Evolutionary conservation across 495 filamentous ascomycete genomes (phyloP), one percentile per base, ranked within the genome.

Genomic region (Massariosphaeria phaeospora): DNA sequence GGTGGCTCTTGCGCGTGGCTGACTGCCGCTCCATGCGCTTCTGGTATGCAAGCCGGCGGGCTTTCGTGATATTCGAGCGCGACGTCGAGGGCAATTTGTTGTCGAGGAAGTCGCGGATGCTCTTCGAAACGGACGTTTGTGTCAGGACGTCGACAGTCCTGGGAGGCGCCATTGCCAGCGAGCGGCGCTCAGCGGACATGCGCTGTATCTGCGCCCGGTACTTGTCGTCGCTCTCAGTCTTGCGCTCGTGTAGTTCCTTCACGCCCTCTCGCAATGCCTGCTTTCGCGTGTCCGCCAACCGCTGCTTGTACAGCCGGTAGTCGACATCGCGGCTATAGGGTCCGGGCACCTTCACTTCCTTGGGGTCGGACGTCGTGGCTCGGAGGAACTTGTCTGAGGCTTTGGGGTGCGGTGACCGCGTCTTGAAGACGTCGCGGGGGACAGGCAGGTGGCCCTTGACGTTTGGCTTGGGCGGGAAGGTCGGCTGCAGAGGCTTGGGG

Each of bases 381-480:
- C 67, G 67, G 46, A 84, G 62, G 67, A 83, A 86, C 52, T 70
- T 67, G 29, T 73, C 59, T 29, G 74, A 70, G 26, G 78, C 72
- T 66, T 84, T 83, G 59, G 81, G 71, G 61, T 50, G 69, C 67
- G 31, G 71, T 67, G 57, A 60, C 0, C 75, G 75, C 66, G 46
- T 57, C 30, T 61, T 55, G 57, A 89, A 88, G 46, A 89, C 66
- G 45, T 82, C 72, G 48, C 84, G 77, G 26, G 86, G 87, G 5
- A 80, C 73, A 8, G 86, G 86, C 1, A 91, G 80, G 20, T 78
- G 77, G 66, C 86, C 86, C 71, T 88, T 88, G 52, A 86, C 73
- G 50, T 64, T 71, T 17, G 65, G 72, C 35, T 75, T 75, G 8
- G 64, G 57, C 8, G 68, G 66, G 69, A 63, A 67, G 51, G 63